Percentiles rank a stretch among this genome's conserved stretches.
Conservation (phyloP, 768 basidiomycete genomes). For the Hygrophorus russula region DNA sequence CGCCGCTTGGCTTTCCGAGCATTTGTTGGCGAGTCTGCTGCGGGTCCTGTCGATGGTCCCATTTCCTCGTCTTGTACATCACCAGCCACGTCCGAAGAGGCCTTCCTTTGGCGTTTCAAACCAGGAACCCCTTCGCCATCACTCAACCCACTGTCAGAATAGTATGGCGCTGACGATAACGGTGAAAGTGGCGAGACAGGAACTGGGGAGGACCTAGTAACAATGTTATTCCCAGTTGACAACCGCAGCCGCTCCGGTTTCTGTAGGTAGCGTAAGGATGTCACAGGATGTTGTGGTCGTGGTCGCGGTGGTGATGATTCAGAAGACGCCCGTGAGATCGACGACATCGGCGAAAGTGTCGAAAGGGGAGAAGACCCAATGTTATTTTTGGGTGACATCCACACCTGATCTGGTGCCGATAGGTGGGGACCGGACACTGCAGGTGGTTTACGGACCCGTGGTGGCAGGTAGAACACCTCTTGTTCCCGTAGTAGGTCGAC, state of each 20-base stretch:
- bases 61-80: too few species aligned
- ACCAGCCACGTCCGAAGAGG: too few species aligned
- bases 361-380: not conserved
- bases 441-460: slow-evolving; percentile 27
- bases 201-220: not conserved
- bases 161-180: not conserved
- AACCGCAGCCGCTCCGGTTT: too few species aligned
- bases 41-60: too few species aligned
- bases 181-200: not conserved
- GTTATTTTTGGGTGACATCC: not conserved
- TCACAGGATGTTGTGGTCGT: too few species aligned
- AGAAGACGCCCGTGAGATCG: not conserved
- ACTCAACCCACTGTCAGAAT: slow-evolving; percentile 17
- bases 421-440: slow-evolving; percentile 12
- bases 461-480: slow-evolving; percentile 54
- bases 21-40: too few species aligned
- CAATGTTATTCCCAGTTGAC: too few species aligned
- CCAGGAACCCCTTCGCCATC: slow-evolving; percentile 17
- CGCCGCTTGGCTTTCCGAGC: too few species aligned
- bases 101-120: slow-evolving; percentile 13
- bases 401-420: not conserved
- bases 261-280: too few species aligned
- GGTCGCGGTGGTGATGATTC: not conserved
- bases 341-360: not conserved
- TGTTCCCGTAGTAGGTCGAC: slow-evolving; percentile 53